Evolutionary conservation across 352 stramenopile species (phyloP), one percentile per base, ranked within the genome.

Genomic region (Halophytophthora batemanensis): DNA sequence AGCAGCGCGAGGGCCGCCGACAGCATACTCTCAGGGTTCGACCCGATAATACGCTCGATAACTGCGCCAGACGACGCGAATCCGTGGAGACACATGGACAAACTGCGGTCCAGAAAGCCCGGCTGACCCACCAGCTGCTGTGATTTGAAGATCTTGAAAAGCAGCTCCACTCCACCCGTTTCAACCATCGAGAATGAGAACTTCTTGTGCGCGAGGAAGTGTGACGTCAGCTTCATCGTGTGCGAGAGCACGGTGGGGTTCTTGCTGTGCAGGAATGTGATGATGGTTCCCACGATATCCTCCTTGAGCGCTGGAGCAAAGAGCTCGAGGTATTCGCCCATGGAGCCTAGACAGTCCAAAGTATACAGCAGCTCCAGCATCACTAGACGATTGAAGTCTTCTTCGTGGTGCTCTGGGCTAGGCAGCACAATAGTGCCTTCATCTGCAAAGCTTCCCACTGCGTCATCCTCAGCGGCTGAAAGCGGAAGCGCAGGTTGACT

Each of bases 131-230:
- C 62, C 17, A 65, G 63, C 45, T 93, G 73, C 22, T 88, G 67
- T 15, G 59, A 25, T 35, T 85, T 89, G 2, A 75, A 74, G 3
- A 80, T 71, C 2, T 66, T 61, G 33, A 93, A 87, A 15, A 93
- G 70, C 17, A 95, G 43, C 21, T 86, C 74, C 2, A 92, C 73
- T 12, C 84, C 84, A 1, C 82, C 84, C 10, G 69, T 60, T 46
- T 95, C 84, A 47, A 93, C 75, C 22, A 95, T 62, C 12, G 68
- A 82, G 39, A 93, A 82, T 0, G 71, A 71, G 43, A 95, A 95
- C 53, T 92, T 93, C 51, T 89, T 90, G 60, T 95, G 84, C 5
- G 75, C 82, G 13, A 93, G 71, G 55, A 93, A 93, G 60, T 95
- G 84, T 0, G 84, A 93, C 17, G 77, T 90, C 17, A 93, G 46